Evolutionary conservation across 306 rosid species (phyloP).

Genomic region (Pueraria montana): DNA sequence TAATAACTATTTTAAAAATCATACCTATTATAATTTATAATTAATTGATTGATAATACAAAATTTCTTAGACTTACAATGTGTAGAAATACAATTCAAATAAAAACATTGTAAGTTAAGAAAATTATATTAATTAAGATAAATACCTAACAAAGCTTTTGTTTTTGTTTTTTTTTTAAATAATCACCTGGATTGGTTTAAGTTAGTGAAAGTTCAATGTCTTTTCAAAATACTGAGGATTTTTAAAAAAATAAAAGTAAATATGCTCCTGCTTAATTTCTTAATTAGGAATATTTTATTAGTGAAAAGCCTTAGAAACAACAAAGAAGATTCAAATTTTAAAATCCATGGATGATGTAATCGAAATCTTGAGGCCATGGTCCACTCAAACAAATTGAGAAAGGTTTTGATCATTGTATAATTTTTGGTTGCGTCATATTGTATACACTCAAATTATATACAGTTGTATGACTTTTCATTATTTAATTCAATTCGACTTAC

Average conservation of each 20-base stretch:
- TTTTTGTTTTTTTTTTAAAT: too few relatives aligned
- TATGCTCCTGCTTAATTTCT: too few relatives aligned
- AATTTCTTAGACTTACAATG: too few relatives aligned
- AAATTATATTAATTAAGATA: background rate
- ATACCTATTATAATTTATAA: too few relatives aligned
- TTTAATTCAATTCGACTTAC: background rate
- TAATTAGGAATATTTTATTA: too few relatives aligned
- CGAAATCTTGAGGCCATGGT: conserved; percentile 9
- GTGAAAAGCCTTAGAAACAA: too few relatives aligned
- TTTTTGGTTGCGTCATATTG: background rate
- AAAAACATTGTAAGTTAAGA: background rate
- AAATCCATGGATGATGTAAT: conserved; percentile 10
- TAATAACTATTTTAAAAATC: too few relatives aligned
- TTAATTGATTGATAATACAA: too few relatives aligned
- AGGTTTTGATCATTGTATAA: background rate
- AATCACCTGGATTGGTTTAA: background rate
- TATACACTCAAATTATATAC: background rate
- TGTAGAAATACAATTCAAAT: too few relatives aligned
- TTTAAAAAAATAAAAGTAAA: background rate
- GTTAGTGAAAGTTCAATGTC: background rate
- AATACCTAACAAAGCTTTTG: too few relatives aligned
- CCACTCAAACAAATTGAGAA: conserved; percentile 14
- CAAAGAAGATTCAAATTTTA: background rate
- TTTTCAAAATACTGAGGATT: background rate
- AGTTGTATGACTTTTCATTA: background rate